A percentile compares a stretch with the other conserved stretches of the same genome.
phyloP scores from a whole-genome alignment of 2,329 filamentous ascomycete species.

The Sclerotinia nivalis region DNA sequence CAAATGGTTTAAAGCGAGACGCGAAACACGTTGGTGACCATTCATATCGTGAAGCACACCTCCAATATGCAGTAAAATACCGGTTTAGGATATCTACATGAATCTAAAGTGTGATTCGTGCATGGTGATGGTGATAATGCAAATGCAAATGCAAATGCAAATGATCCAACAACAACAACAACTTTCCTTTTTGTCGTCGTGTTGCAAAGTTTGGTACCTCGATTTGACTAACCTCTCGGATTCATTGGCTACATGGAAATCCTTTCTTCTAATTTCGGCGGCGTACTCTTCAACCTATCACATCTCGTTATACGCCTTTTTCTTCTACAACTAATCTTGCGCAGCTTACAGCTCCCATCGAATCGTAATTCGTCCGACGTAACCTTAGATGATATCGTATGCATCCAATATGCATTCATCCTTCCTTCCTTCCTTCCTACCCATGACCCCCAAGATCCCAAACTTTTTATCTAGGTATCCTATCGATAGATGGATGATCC shows the following conservation, averaged over 20 bases:
- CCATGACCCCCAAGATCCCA: constrained; percentile 7
- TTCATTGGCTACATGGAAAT: constrained; percentile 18
- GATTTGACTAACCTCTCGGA: constrained; percentile 12
- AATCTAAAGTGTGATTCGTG: constrained; percentile 5
- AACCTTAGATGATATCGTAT: constrained; percentile 20
- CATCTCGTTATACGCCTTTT: neutral
- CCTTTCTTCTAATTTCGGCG: constrained; percentile 15
- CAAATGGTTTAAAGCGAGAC: constrained; percentile 29
- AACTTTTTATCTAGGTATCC: neutral
- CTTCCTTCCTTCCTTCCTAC: constrained; percentile 17
- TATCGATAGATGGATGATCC: constrained; percentile 22
- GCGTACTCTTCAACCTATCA: constrained; percentile 17
- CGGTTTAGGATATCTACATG: constrained; percentile 6
- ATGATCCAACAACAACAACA: constrained; percentile 14
- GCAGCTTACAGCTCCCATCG: constrained; percentile 6
- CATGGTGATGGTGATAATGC: constrained; percentile 15
- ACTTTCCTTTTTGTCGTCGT: constrained; percentile 5
- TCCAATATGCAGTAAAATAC: constrained; percentile 28
- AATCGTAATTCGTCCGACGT: constrained; percentile 14
- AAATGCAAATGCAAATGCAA: neutral
- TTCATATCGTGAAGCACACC: constrained; percentile 32
- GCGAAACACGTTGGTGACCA: constrained; percentile 31
- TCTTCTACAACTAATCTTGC: neutral
- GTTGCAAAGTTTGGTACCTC: constrained; percentile 11
- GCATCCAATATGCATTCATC: constrained; percentile 14